These are phyloP conservation scores for Pseudisothecium myosuroides DNA, from an alignment of 225 moss, liverwort and hornwort genomes.

Conservation along the genomic window DNA sequence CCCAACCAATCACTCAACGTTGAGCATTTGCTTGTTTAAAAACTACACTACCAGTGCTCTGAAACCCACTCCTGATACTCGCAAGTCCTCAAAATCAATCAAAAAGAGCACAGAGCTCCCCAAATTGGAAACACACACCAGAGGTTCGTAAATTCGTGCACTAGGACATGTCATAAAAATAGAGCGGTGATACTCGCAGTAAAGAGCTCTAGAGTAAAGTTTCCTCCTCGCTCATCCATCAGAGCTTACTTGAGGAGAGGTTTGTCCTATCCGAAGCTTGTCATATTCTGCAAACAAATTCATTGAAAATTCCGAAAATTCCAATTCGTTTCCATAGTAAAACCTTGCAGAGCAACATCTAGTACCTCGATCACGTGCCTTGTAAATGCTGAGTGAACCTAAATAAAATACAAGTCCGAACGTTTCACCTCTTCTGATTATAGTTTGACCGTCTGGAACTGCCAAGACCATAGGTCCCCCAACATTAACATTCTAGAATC, in stretches of 20 bases:
- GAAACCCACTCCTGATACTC: too few species aligned
- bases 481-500: neutral
- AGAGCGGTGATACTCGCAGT: neutral
- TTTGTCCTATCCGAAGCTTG: neutral
- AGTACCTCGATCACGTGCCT: too few species aligned
- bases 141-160: neutral
- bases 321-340: neutral
- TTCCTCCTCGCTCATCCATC: neutral
- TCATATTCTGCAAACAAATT: neutral
- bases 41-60: neutral
- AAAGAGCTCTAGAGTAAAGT: neutral
- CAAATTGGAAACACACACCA: neutral
- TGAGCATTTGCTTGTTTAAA: neutral
- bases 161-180: neutral
- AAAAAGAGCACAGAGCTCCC: neutral
- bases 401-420: neutral
- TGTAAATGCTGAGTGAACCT: neutral
- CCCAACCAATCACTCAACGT: neutral
- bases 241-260: neutral
- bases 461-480: neutral
- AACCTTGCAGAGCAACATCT: neutral
- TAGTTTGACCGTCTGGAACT: neutral
- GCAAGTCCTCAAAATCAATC: neutral
- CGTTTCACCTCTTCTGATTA: neutral
- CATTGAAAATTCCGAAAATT: neutral